Conservation (phyloP, 2,329 filamentous ascomycete species). For the Cryphonectria carpinicola region DNA sequence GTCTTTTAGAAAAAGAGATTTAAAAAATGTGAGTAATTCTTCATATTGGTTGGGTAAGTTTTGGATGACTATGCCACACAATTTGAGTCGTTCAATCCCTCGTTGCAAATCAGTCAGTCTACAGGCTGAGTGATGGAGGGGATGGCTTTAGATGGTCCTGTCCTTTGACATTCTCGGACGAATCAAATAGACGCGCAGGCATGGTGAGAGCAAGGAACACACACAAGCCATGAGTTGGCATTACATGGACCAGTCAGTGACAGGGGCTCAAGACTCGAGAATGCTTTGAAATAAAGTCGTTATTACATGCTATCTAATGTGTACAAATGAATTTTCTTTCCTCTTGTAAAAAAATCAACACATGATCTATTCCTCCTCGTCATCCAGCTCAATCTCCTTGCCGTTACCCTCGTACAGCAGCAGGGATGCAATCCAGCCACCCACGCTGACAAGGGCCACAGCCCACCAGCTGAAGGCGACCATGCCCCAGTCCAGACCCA, state of each 20-base stretch:
- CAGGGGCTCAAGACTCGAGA: no score
- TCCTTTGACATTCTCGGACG: no score
- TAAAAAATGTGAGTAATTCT: no score
- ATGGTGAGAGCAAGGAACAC: no score
- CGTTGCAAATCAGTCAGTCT: no score
- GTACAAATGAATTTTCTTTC: constrained; percentile 5
- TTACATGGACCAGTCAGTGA: not conserved
- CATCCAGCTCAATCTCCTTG: constrained; percentile 60
- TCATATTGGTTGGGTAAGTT: no score
- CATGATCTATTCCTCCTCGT: constrained; percentile 41
- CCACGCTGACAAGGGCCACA: constrained; percentile 52
- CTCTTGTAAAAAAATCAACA: not conserved
- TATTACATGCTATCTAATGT: constrained; percentile 14
- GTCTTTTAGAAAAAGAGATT: no score
- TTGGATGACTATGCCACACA: no score
- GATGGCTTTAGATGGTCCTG: no score
- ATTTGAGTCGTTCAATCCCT: no score
- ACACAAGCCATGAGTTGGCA: not conserved
- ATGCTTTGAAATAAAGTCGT: not conserved
- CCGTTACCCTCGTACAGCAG: constrained; percentile 68
- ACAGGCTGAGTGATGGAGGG: no score
- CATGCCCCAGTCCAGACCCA: constrained; percentile 49
- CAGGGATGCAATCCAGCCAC: constrained; percentile 62
- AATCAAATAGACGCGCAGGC: no score
- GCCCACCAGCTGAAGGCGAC: constrained; percentile 55